Conservation (phyloP, 192 early-diverging fungal genomes). For the Mortierella hygrophila region DNA sequence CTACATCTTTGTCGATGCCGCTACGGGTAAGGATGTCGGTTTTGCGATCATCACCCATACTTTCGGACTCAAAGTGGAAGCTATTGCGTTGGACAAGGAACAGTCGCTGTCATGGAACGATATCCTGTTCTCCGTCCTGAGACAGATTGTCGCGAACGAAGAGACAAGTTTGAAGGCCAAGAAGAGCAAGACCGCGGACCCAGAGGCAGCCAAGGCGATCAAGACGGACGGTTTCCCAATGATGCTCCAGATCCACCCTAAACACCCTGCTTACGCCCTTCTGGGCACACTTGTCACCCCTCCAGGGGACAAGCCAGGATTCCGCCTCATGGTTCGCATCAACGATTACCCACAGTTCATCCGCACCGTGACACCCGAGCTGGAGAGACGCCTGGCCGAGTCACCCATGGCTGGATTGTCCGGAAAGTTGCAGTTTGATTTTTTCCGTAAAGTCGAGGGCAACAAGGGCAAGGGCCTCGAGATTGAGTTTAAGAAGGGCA, state of each 20-base stretch:
- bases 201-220: slow-evolving; percentile 8
- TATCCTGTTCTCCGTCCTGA: slow-evolving; percentile 26
- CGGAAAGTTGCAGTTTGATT: slow-evolving; percentile 16
- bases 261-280: slow-evolving; percentile 16
- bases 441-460: slow-evolving; percentile 32
- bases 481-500: slow-evolving; percentile 30
- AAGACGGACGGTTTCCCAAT: slow-evolving; percentile 3
- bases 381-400: slow-evolving; percentile 25
- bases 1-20: slow-evolving; percentile 23
- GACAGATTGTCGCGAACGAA: slow-evolving; percentile 3
- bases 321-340: slow-evolving; percentile 24
- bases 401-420: slow-evolving; percentile 24
- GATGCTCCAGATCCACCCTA: slow-evolving; percentile 7
- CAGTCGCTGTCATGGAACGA: not conserved
- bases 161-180: slow-evolving; percentile 3
- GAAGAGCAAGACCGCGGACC: not conserved
- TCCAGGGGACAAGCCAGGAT: not conserved
- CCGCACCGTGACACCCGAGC: slow-evolving; percentile 11
- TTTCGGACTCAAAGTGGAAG: slow-evolving; percentile 18
- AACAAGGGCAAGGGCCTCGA: slow-evolving; percentile 32
- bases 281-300: slow-evolving; percentile 10
- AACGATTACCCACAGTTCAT: slow-evolving; percentile 30
- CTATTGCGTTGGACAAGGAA: slow-evolving; percentile 14
- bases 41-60: not conserved
- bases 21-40: slow-evolving; percentile 31